Percentiles rank a stretch among this genome's conserved stretches.
phyloP scores from a whole-genome alignment of 1,284 basidiomycete species.

The Tremellales sp. region DNA sequence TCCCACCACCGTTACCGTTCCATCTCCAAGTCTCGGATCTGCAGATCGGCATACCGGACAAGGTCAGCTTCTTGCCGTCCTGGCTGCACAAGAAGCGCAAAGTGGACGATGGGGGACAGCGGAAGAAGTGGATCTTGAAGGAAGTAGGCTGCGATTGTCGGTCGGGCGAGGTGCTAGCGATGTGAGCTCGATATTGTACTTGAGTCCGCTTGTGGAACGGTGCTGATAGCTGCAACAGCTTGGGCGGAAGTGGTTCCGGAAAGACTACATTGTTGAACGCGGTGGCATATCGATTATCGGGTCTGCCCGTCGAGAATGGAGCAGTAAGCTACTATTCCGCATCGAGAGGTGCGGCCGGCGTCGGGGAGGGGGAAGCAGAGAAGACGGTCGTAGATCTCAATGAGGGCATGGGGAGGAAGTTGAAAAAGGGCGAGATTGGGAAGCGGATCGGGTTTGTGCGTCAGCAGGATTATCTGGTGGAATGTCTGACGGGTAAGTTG shows the following conservation, averaged over 20 bases:
- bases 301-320: constrained; percentile 41
- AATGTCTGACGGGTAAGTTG: constrained; percentile 45
- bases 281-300: constrained; percentile 43
- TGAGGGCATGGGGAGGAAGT: constrained; percentile 7
- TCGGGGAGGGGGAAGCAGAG: too few relatives aligned
- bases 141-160: constrained; percentile 43
- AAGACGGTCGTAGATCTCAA: too few relatives aligned
- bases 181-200: constrained; percentile 31
- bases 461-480: constrained; percentile 47
- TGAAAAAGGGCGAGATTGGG: constrained; percentile 34
- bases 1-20: constrained; percentile 47
- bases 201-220: background rate
- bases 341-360: too few relatives aligned
- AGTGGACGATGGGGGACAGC: constrained; percentile 3
- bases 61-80: constrained; percentile 1
- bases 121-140: constrained; percentile 39
- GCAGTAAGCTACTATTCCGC: constrained; percentile 23
- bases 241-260: constrained; percentile 46
- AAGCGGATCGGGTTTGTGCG: constrained; percentile 47
- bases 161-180: constrained; percentile 47
- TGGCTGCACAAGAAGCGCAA: constrained; percentile 5
- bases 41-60: constrained; percentile 44
- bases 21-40: constrained; percentile 41
- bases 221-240: constrained; percentile 17
- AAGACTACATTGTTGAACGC: constrained; percentile 51